These are phyloP conservation scores for Solioccasus polychromus DNA, from an alignment of 768 basidiomycete species.

Conservation along the genomic window DNA sequence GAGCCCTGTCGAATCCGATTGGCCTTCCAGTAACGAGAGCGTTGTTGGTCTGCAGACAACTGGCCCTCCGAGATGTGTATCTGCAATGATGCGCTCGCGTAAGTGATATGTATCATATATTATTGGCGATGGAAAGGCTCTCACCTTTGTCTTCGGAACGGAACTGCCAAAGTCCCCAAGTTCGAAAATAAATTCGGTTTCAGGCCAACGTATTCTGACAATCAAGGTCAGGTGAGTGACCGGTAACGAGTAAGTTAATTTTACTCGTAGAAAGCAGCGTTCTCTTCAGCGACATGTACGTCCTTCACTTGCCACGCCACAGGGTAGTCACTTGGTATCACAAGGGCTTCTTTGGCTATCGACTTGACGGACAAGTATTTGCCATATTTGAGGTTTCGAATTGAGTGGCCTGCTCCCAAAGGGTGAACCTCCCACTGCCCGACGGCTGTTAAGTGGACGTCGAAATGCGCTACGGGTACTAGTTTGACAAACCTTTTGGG, in stretches of 20 bases:
- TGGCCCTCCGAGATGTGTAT: slow-evolving; percentile 26
- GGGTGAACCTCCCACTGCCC: slow-evolving; percentile 30
- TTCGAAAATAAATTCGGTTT: slow-evolving; percentile 26
- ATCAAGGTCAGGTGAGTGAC: not conserved
- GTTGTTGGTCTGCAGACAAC: slow-evolving; percentile 20
- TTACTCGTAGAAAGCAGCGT: slow-evolving; percentile 27
- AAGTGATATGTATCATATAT: not conserved
- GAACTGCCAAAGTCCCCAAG: slow-evolving; percentile 24
- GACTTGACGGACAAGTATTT: slow-evolving; percentile 28
- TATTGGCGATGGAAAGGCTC: not conserved
- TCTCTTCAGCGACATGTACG: slow-evolving; percentile 26
- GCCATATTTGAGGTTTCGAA: slow-evolving; percentile 31
- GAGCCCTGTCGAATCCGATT: slow-evolving; percentile 27
- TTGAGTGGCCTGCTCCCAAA: slow-evolving; percentile 28
- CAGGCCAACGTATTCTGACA: slow-evolving; percentile 29
- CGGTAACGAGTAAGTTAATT: not conserved
- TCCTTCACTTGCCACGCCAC: slow-evolving; percentile 28
- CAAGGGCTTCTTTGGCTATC: slow-evolving; percentile 21
- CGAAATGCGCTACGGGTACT: not conserved
- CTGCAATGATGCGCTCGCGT: slow-evolving; percentile 1
- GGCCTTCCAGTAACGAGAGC: slow-evolving; percentile 31
- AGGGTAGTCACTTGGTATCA: slow-evolving; percentile 28
- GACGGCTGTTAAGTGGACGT: not conserved
- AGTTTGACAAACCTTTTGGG: slow-evolving; percentile 23
- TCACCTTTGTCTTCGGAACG: slow-evolving; percentile 29